phyloP scores from a whole-genome alignment of 441 rosid genomes.

The Brassica hybrid region DNA sequence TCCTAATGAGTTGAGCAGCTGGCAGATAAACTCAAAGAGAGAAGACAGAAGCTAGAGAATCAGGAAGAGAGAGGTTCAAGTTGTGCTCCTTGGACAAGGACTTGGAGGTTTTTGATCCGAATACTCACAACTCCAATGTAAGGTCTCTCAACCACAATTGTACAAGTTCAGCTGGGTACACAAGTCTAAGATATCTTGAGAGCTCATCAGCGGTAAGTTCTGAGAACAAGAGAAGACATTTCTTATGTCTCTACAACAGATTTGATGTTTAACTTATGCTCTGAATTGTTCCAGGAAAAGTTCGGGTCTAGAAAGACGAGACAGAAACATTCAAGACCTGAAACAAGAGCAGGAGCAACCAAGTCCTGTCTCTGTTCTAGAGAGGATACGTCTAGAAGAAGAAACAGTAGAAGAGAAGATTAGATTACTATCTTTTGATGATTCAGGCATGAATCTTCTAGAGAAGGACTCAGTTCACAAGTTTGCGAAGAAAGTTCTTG shows the following conservation, averaged over 20 bases:
- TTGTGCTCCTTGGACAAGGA: slow-evolving; percentile 45
- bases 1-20: no score
- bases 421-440: slow-evolving; percentile 25
- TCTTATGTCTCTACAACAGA: no score
- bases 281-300: slow-evolving; percentile 46
- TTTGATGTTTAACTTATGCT: no score
- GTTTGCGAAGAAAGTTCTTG: no score
- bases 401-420: slow-evolving; percentile 46
- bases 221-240: no score
- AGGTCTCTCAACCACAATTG: no score
- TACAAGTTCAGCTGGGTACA: no score
- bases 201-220: no score
- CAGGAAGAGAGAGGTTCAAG: slow-evolving; percentile 42
- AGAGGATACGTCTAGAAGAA: slow-evolving; percentile 52
- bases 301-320: slow-evolving; percentile 31
- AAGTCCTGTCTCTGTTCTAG: slow-evolving; percentile 79
- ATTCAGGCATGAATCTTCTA: slow-evolving; percentile 17
- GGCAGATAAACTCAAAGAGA: neutral
- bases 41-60: slow-evolving; percentile 43
- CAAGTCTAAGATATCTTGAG: no score
- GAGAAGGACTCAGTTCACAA: no score
- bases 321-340: slow-evolving; percentile 1
- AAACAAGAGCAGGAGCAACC: slow-evolving; percentile 57
- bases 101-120: slow-evolving; percentile 42
- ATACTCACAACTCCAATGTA: neutral